phyloP scores from a whole-genome alignment of 1,284 basidiomycete genomes.

The Ceratobasidium theobromae region DNA sequence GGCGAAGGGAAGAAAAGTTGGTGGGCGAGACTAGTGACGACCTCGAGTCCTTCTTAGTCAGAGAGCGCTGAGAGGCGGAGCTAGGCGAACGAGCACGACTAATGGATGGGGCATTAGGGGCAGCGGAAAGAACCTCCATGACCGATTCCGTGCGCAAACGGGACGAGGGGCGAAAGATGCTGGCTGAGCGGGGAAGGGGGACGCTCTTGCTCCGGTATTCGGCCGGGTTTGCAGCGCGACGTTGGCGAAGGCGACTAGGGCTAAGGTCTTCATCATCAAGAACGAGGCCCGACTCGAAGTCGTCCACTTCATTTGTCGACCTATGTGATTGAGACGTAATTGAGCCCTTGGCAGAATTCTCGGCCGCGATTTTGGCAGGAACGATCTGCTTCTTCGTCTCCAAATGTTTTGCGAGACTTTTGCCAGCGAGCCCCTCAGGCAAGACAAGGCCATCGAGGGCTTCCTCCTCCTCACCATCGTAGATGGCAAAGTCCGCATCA shows the following conservation, averaged over 20 bases:
- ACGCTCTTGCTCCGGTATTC: slow-evolving; percentile 23
- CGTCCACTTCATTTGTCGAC: slow-evolving; percentile 58
- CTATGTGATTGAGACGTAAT: slow-evolving; percentile 3
- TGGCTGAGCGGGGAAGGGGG: slow-evolving; percentile 21
- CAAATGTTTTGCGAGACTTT: slow-evolving; percentile 67
- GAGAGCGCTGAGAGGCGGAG: slow-evolving; percentile 46
- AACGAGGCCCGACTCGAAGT: slow-evolving; percentile 77
- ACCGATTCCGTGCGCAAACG: slow-evolving; percentile 27
- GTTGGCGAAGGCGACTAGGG: slow-evolving; percentile 58
- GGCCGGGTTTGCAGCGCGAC: slow-evolving; percentile 11
- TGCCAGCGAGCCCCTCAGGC: slow-evolving; percentile 60
- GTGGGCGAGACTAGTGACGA: slow-evolving; percentile 23
- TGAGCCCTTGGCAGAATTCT: slow-evolving; percentile 45
- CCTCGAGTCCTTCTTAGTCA: slow-evolving; percentile 19
- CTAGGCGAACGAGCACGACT: slow-evolving; percentile 47
- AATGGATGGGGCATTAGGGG: slow-evolving; percentile 21
- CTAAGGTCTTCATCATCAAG: slow-evolving; percentile 77
- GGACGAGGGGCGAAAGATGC: slow-evolving; percentile 11
- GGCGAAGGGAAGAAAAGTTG: slow-evolving; percentile 27
- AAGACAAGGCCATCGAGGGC: slow-evolving; percentile 78
- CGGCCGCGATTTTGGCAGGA: slow-evolving; percentile 54
- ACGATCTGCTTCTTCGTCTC: slow-evolving; percentile 67
- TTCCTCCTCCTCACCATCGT: slow-evolving; percentile 61
- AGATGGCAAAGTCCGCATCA: slow-evolving; percentile 45
- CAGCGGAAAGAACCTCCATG: slow-evolving; percentile 30